Evolutionary conservation across 2,329 filamentous ascomycete genomes (phyloP).

Genomic region (Rutstroemia sp.): DNA sequence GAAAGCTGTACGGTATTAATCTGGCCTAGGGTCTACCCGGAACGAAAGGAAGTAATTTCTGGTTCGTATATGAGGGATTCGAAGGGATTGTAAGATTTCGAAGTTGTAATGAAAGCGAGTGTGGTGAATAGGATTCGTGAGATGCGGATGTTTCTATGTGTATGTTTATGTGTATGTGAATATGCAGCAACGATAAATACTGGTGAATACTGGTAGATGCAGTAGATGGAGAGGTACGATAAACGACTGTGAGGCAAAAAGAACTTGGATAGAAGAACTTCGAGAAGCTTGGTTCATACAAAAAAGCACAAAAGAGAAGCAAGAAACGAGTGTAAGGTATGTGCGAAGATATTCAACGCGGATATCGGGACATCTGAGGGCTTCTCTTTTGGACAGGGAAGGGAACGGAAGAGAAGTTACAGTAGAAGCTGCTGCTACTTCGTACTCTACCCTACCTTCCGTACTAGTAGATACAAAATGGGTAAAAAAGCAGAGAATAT

Average conservation of each 20-base stretch:
- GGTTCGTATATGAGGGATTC: neutral
- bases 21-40: slow-evolving; percentile 53
- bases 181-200: neutral
- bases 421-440: too few relatives aligned
- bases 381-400: neutral
- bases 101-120: neutral
- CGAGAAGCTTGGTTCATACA: neutral
- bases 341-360: slow-evolving; percentile 2
- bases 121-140: neutral
- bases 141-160: neutral
- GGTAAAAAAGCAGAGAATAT: neutral
- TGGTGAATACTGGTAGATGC: too few relatives aligned
- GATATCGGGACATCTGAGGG: neutral
- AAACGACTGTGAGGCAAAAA: slow-evolving; percentile 2
- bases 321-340: neutral
- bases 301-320: neutral
- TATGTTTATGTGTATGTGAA: neutral
- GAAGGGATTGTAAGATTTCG: neutral
- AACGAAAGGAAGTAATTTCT: slow-evolving; percentile 33
- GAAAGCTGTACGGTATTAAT: slow-evolving; percentile 24
- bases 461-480: neutral
- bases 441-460: too few relatives aligned
- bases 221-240: neutral
- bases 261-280: neutral
- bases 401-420: too few relatives aligned